Percentiles rank a stretch among this genome's conserved stretches.
phyloP scores from a whole-genome alignment of 805 yeast species.

The Teunomyces aglyptinius region DNA sequence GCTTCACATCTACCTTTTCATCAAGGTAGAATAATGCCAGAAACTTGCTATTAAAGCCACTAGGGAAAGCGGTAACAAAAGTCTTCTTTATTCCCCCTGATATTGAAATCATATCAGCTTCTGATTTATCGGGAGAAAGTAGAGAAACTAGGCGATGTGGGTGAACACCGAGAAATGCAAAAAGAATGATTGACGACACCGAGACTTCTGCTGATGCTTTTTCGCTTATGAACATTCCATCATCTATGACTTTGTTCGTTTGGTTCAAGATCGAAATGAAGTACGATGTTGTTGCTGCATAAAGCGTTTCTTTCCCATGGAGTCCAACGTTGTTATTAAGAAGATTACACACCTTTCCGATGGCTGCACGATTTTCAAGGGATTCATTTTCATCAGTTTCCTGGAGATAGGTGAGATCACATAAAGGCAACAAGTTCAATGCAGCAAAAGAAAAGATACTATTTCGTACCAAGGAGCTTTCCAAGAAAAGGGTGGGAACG shows the following conservation, averaged over 20 bases:
- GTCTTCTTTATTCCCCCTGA: constrained; percentile 15
- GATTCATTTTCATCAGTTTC: constrained; percentile 5
- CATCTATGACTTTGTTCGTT: constrained; percentile 10
- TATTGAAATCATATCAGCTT: constrained; percentile 22
- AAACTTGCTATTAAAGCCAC: background rate
- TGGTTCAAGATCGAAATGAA: constrained; percentile 17
- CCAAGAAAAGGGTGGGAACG: constrained; percentile 25
- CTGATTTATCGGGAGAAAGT: constrained; percentile 18
- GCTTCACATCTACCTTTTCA: background rate
- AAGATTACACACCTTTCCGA: background rate
- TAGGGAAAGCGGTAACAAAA: background rate
- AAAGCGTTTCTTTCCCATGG: constrained; percentile 12
- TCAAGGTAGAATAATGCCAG: constrained; percentile 1
- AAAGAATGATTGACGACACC: constrained; percentile 21
- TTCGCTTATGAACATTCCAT: background rate
- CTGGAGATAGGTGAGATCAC: constrained; percentile 14
- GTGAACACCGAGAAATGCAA: constrained; percentile 31
- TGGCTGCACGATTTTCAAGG: background rate
- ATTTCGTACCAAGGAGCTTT: constrained; percentile 25
- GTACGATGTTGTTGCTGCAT: constrained; percentile 20
- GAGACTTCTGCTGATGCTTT: constrained; percentile 13
- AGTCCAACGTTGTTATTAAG: constrained; percentile 1
- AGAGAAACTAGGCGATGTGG: constrained; percentile 30
- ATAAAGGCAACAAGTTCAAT: constrained; percentile 23
- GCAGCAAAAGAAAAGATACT: constrained; percentile 24